Percentiles rank a stretch among this genome's conserved stretches.
Evolutionary conservation across 2,329 filamentous ascomycete species (phyloP).

Genomic region (Colletotrichum gigasporum): DNA sequence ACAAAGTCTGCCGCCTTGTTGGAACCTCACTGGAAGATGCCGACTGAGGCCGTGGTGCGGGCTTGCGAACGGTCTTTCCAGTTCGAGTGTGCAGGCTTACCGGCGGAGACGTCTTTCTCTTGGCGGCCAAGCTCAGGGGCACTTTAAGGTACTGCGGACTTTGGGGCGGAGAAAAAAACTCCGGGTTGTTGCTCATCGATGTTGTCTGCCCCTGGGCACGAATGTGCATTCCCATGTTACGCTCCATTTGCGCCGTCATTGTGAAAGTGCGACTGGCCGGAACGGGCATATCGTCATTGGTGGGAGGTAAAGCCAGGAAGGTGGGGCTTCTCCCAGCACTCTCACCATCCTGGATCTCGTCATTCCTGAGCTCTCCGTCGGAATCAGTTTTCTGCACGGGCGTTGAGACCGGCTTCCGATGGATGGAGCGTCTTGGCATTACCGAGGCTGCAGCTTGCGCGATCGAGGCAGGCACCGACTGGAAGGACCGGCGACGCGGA

Average conservation of each 20-base stretch:
- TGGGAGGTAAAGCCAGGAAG: constrained; percentile 30
- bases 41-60: constrained; percentile 47
- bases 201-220: not conserved
- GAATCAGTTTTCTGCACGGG: not conserved
- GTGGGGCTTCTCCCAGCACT: constrained; percentile 39
- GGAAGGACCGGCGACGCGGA: constrained; percentile 24
- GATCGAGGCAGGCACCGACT: constrained; percentile 27
- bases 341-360: constrained; percentile 31
- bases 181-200: not conserved
- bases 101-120: constrained; percentile 48
- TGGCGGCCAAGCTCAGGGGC: constrained; percentile 20
- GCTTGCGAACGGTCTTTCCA: constrained; percentile 40
- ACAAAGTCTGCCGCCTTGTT: constrained; percentile 26
- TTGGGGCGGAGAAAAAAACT: not conserved
- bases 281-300: not conserved
- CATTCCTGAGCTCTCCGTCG: constrained; percentile 11
- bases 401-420: constrained; percentile 25
- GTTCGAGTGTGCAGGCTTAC: constrained; percentile 55
- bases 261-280: constrained; percentile 41
- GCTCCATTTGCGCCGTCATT: constrained; percentile 41
- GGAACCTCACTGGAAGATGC: constrained; percentile 39
- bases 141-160: constrained; percentile 39
- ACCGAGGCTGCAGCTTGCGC: constrained; percentile 30
- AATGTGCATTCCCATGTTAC: constrained; percentile 34
- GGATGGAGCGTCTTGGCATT: constrained; percentile 26